Conservation (phyloP, 345 rosid genomes). For the Eucalyptus virginea region DNA sequence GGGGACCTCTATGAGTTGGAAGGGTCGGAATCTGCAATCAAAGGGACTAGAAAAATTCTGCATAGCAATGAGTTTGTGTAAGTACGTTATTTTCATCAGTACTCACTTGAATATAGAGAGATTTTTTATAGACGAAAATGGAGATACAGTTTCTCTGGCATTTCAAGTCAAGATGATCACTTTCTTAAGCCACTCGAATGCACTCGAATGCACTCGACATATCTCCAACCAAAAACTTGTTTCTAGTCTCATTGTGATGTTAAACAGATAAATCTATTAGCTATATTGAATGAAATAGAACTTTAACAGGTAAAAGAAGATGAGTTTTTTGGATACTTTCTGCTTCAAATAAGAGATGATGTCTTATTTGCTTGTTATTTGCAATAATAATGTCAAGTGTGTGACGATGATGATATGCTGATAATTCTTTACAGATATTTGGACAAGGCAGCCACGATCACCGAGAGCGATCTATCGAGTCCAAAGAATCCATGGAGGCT, state of each 20-base stretch:
- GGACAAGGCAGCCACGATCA: slow-evolving; percentile 39
- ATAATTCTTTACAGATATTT: slow-evolving; percentile 9
- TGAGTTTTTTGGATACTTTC: background rate
- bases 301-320: background rate
- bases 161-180: background rate
- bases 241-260: background rate
- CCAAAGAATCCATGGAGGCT: slow-evolving; percentile 19
- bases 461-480: background rate
- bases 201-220: background rate
- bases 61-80: slow-evolving; percentile 23
- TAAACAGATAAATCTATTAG: background rate
- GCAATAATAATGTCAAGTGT: background rate
- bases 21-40: slow-evolving; percentile 28
- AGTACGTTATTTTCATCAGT: background rate
- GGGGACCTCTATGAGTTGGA: slow-evolving; percentile 25
- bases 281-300: background rate
- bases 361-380: background rate
- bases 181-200: background rate
- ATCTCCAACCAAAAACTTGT: background rate
- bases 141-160: background rate
- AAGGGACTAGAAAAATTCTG: slow-evolving; percentile 38
- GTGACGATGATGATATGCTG: background rate
- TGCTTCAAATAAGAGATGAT: background rate
- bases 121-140: background rate
- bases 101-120: background rate